phyloP scores from a whole-genome alignment of 164 flowering plant genomes.

The Tetracentron sinense region DNA sequence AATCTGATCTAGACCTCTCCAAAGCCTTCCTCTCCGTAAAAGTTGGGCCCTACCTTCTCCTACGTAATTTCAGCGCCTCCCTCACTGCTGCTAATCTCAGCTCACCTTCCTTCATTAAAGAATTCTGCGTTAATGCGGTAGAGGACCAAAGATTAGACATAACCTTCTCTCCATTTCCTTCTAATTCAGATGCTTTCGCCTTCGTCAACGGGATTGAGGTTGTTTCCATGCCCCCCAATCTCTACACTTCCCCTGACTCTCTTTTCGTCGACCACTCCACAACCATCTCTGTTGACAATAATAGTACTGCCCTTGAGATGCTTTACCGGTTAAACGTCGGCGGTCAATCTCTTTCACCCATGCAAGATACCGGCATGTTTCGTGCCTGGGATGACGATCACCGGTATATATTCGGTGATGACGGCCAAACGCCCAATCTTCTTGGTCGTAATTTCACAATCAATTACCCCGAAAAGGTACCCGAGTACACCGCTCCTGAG shows the following conservation, averaged over 20 bases:
- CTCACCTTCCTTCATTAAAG: slow-evolving; percentile 4
- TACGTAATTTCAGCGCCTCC: slow-evolving; percentile 20
- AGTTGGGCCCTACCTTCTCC: slow-evolving; percentile 4
- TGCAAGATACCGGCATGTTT: slow-evolving; percentile 15
- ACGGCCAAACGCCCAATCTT: background rate
- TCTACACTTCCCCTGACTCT: background rate
- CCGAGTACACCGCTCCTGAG: slow-evolving; percentile 18
- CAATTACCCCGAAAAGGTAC: background rate
- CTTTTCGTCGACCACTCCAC: slow-evolving; percentile 3
- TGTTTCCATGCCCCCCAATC: slow-evolving; percentile 14
- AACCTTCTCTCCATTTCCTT: slow-evolving; percentile 7
- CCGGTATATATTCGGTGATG: too few relatives aligned
- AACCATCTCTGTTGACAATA: background rate
- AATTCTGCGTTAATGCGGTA: slow-evolving; percentile 11
- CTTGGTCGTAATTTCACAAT: too few relatives aligned
- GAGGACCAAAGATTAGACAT: background rate
- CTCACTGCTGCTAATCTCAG: background rate
- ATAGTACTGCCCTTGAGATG: slow-evolving; percentile 18
- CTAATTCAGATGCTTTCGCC: background rate
- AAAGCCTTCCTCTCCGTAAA: slow-evolving; percentile 14
- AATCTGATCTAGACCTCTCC: background rate
- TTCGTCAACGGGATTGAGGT: slow-evolving; percentile 25
- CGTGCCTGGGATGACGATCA: slow-evolving; percentile 16
- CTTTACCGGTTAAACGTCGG: slow-evolving; percentile 20
- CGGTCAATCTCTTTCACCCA: slow-evolving; percentile 5